Evolutionary conservation across 257 asterid genomes (phyloP).

Genomic region (Echium plantagineum): DNA sequence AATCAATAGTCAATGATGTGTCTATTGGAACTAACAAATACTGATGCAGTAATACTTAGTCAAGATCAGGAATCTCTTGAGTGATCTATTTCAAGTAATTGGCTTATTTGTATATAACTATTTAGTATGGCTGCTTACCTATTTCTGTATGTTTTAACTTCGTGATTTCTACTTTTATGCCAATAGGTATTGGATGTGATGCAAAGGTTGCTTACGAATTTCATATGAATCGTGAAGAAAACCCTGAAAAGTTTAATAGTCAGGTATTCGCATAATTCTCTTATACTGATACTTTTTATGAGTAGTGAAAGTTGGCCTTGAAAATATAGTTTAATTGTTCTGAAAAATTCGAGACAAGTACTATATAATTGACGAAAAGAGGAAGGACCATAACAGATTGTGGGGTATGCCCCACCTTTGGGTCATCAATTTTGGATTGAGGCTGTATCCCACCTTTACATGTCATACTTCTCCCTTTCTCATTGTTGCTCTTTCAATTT

Average conservation of each 20-base stretch:
- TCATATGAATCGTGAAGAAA: conserved; percentile 68
- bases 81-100: background rate
- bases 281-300: background rate
- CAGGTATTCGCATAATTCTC: conserved; percentile 28
- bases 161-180: conserved; percentile 8
- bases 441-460: background rate
- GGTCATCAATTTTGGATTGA: background rate
- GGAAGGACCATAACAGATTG: background rate
- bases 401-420: background rate
- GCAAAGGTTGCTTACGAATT: conserved; percentile 86
- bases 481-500: conserved; percentile 19
- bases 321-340: background rate
- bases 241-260: conserved; percentile 62
- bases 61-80: background rate
- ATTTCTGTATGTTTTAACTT: conserved; percentile 7
- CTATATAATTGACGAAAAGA: background rate
- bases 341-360: background rate
- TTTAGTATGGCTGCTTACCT: background rate
- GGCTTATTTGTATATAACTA: background rate
- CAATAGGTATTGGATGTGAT: conserved; percentile 77
- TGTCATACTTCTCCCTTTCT: conserved; percentile 10
- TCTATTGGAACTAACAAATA: background rate
- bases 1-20: background rate
- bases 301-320: background rate
- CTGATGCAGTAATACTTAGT: background rate